Base-by-base conservation (phyloP, 2,329 filamentous ascomycete genomes). In the Blastomyces silverae region DNA sequence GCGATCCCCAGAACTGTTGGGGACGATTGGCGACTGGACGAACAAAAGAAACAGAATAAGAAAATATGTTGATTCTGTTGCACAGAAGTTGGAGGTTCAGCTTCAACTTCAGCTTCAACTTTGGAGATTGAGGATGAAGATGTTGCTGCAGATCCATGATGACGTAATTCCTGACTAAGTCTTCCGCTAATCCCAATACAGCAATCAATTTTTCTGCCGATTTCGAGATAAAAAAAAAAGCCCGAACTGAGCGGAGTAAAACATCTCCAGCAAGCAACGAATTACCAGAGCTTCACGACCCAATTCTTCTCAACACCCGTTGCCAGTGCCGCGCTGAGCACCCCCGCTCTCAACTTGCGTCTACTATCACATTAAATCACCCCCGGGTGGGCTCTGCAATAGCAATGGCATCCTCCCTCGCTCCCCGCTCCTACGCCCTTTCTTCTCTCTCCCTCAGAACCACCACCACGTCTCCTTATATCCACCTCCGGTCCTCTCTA, bases 341-440 rank as follows among this genome's bases (percentile, higher is more conserved):
- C 37, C 39, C 28, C 37, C 22, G 11, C n/a, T 22, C 17, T 6
- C 31, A n/a, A 28, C 55, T 25, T 39, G 25, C 17, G 42, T 22
- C 61, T 64, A 44, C 25, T 60, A 52, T 22, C 8, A 66, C 52
- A 25, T 48, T 28, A 67, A 67, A 78, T 78, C 75, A 74, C 52
- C 73, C 72, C 65, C 72, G 72, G 42, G 59, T 72, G 53, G 69
- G 71, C 53, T 65, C 74, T 66, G 68, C 70, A 28, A 66, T 69
- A 62, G 69, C 58, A 50, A 61, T 61, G 58, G 17, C 58, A 17
- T 61, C 58, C 58, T 46, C 58, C 13, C 22, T 61, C 25, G 58
- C 25, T 50, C 68, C 65, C 67, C 69, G 64, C 46, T 71, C 25
- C 63, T 71, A 64, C 55, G 37, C 67, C 52, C 67, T 70, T 57